Percentiles rank a stretch among this genome's conserved stretches.
Evolutionary conservation across 495 filamentous ascomycete species (phyloP).

Genomic region (Annulohypoxylon moriforme): DNA sequence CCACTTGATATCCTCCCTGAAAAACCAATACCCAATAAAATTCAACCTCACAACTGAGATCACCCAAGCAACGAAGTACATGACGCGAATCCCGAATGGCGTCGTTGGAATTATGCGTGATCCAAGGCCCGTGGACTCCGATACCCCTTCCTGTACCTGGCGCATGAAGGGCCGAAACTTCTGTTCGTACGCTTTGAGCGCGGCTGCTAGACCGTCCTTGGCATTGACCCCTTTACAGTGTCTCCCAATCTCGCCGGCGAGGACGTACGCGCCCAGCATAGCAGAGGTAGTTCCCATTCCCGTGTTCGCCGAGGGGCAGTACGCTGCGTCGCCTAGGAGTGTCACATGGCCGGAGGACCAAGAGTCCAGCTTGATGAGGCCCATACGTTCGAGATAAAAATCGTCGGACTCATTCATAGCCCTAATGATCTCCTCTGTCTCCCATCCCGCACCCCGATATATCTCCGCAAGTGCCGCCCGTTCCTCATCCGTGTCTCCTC

Average conservation of each 20-base stretch:
- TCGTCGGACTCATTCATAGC: constrained; percentile 58
- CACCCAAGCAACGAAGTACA: constrained; percentile 48
- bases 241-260: constrained; percentile 63
- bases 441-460: constrained; percentile 59
- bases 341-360: constrained; percentile 57
- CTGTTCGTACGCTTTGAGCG: constrained; percentile 55
- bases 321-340: constrained; percentile 64
- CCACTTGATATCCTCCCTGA: constrained; percentile 51
- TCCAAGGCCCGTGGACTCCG: constrained; percentile 14
- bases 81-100: constrained; percentile 44
- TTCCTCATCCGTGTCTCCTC: constrained; percentile 52
- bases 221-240: constrained; percentile 33
- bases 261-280: constrained; percentile 62
- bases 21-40: constrained; percentile 47
- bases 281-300: constrained; percentile 63
- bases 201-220: constrained; percentile 26
- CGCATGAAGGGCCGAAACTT: constrained; percentile 58
- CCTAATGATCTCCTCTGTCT: constrained; percentile 49
- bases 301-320: constrained; percentile 59
- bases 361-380: constrained; percentile 55
- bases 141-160: constrained; percentile 51
- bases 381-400: constrained; percentile 60
- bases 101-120: constrained; percentile 48
- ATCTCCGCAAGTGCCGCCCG: constrained; percentile 54
- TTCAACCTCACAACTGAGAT: constrained; percentile 52